These are phyloP conservation scores for Lactarius psammicola DNA, from an alignment of 768 basidiomycete genomes.

Conservation along the genomic window DNA sequence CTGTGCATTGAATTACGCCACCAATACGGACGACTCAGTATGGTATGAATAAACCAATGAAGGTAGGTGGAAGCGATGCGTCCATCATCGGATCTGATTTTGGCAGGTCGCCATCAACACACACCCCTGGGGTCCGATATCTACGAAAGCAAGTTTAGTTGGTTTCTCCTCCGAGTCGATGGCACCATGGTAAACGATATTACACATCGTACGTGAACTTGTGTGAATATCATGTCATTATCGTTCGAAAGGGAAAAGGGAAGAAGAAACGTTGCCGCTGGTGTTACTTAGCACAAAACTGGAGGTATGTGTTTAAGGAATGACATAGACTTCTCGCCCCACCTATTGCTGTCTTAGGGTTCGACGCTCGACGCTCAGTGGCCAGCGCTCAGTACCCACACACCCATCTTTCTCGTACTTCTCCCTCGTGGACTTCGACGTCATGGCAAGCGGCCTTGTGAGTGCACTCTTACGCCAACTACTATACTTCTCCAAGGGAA, in stretches of 20 bases:
- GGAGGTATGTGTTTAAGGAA: constrained; percentile 1
- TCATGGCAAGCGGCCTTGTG: constrained; percentile 16
- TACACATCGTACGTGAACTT: constrained; percentile 2
- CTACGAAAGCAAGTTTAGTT: neutral
- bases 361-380: neutral
- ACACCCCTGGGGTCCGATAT: neutral
- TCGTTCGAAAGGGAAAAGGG: neutral
- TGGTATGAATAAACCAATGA: neutral
- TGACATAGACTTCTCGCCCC: neutral
- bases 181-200: neutral
- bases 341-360: neutral
- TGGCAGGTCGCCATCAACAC: neutral
- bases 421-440: neutral
- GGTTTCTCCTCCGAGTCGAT: neutral
- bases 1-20: neutral
- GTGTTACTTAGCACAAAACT: neutral
- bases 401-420: neutral
- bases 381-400: neutral
- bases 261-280: neutral
- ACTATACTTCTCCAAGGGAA: neutral
- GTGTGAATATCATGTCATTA: neutral
- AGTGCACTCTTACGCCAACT: constrained; percentile 79
- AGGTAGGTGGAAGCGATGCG: neutral
- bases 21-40: neutral
- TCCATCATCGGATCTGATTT: neutral